Base-by-base conservation (phyloP, 225 moss, liverwort and hornwort genomes). In the Pleurozium schreberi region DNA sequence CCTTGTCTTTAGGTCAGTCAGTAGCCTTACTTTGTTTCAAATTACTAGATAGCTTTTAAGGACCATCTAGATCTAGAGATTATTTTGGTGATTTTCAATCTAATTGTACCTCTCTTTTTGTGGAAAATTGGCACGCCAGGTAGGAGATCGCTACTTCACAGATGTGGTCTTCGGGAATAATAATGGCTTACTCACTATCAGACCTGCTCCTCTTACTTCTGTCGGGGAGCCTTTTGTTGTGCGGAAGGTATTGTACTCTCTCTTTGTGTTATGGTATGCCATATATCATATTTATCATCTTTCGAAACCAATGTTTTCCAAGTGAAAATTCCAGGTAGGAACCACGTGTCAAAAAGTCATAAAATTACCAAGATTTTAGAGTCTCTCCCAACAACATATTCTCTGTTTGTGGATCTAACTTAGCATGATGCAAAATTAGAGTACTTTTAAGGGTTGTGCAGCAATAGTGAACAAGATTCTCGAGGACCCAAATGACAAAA, bases 141-240 rank as follows among this genome's bases (percentile, higher is more conserved):
- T 99, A 66, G 98, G 98, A 88, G 98, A 99, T 89, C 95, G 96
- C 58, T 96, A 96, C 91, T 96, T 97, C 88, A 97, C 96, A 52
- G 97, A 99, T 82, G 65, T 99, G 25, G 95, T 95, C 23, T 99
- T 93, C 82, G 98, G 98, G 75, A 99, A 97, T 88, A 95, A 89
- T 10, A 97, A 99, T 67, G 96, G 97, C 62, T 91, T 99, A 92
- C 93, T 97, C 87, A 99, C 98, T 5, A 93, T 99, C 90, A 95
- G 89, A 57, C 90, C 95, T 53, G 94, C 95, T 60, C 97, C 98
- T 76, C 91, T 97, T 50, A 97, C 96, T 38, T 68, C 86, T 61
- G 75, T 90, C 30, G 97, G 97, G 59, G 98, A 99, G 89, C 96
- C 97, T 69, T 95, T 93, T 85, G 80, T 95, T 81, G 96, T 99